Conservation (phyloP, 305 asterid genomes). For the Solanum hybrid region DNA sequence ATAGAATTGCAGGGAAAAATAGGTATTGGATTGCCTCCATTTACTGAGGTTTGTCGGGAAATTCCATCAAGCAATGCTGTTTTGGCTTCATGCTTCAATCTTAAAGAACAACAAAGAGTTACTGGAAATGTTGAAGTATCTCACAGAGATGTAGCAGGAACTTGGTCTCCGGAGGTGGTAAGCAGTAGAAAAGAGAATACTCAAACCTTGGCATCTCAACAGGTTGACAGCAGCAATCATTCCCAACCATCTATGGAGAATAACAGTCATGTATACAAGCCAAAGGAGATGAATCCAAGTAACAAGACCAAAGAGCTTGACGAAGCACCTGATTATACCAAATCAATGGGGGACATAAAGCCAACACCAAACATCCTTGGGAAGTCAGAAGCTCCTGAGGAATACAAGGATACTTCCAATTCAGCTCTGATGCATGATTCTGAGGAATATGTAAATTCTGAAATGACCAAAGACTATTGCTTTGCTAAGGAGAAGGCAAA, state of each 20-base stretch:
- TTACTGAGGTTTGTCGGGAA: constrained; percentile 13
- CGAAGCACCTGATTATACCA: constrained; percentile 10
- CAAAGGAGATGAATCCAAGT: constrained; percentile 14
- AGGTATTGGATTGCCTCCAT: constrained; percentile 15
- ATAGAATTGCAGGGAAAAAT: constrained; percentile 14
- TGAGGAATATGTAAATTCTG: constrained; percentile 10
- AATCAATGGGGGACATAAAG: constrained; percentile 8
- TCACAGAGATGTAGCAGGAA: constrained; percentile 25
- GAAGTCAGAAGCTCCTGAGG: constrained; percentile 14
- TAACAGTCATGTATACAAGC: constrained; percentile 9
- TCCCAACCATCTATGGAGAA: constrained; percentile 8
- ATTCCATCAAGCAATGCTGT: constrained; percentile 1
- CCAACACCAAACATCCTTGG: constrained; percentile 17
- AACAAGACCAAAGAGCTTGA: constrained; percentile 16
- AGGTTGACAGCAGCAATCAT: constrained; percentile 23
- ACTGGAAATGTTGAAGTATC: constrained; percentile 23
- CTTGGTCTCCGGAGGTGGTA: constrained; percentile 24
- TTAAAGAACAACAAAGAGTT: constrained; percentile 11
- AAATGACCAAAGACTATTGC: constrained; percentile 19
- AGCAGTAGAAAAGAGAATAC: constrained; percentile 25
- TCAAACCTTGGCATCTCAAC: constrained; percentile 29
- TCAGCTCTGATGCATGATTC: constrained; percentile 14
- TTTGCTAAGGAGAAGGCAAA: constrained; percentile 11
- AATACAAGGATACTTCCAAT: constrained; percentile 11
- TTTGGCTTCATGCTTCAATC: constrained; percentile 17